Base-by-base conservation (phyloP, 2,329 filamentous ascomycete genomes). In the Karstenula rhodostoma region DNA sequence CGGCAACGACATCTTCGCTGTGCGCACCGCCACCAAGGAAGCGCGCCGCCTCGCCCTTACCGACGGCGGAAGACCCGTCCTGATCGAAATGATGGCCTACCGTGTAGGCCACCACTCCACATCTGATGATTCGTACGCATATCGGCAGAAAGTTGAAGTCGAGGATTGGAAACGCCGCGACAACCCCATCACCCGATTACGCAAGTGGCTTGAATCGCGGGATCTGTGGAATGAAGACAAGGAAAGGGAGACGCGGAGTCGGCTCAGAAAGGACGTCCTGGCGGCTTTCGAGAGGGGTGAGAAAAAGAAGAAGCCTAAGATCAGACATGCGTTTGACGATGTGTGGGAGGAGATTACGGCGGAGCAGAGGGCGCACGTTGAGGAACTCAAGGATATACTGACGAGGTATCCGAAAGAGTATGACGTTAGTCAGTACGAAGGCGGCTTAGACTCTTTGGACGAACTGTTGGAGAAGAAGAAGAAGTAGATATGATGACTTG, bases 71-170 rank as follows among this genome's bases (percentile, higher is more conserved):
- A 88, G 86, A 64, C 93, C 93, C 0, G 86, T 99, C 0, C 82
- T 99, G 8, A 90, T 99, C 43, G 95, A 99, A 80, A 93, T 93
- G 58, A 96, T 99, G 92, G 94, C 92, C 25, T 99, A 99, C 80
- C 93, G 95, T n/a, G 94, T 98, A 46, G 94, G 92, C 7, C 93
- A 99, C 76, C 95, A 99, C 81, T 97, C 93, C 78, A 99, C 95
- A 0, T 95, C 91, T 0, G 95, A 99, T 74, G 95, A 99, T 79
- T 95, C 91, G 27, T 99, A 97, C 73, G 95, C 95, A 0, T 99
- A 99, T 81, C 90, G 95, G 9, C 93, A 94, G 1, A 88, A 90
- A 27, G 89, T 97, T 0, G 95, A 99, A 74, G 95, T 99, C 8
- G 91, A 97, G 75, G 92, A 96, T 75, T 97, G 93, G 93, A 96